These are phyloP conservation scores for Gamarada debralockiae DNA, from an alignment of 495 filamentous ascomycete genomes.

Conservation along the genomic window DNA sequence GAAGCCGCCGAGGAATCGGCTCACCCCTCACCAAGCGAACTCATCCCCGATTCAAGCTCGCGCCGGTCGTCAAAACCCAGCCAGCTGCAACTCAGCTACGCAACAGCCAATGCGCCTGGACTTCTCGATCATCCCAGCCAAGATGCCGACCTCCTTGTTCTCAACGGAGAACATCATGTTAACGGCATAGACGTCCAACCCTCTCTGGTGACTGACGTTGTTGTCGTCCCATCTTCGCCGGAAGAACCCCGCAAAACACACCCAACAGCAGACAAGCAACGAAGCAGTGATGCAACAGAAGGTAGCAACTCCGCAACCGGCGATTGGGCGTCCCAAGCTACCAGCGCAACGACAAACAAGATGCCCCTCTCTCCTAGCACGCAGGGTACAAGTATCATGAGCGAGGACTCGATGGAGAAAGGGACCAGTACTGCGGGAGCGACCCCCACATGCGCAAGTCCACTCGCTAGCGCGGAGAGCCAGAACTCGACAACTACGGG, in stretches of 20 bases:
- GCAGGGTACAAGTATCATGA: conserved; percentile 53
- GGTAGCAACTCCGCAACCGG: conserved; percentile 39
- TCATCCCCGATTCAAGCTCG: conserved; percentile 3
- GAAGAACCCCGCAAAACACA: conserved; percentile 18
- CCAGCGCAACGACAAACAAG: conserved; percentile 51
- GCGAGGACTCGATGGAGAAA: conserved; percentile 36
- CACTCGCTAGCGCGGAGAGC: background rate
- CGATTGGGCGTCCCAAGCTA: conserved; percentile 51
- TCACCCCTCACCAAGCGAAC: conserved; percentile 8
- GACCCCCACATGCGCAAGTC: conserved; percentile 9
- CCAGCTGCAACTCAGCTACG: conserved; percentile 17
- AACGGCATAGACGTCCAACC: conserved; percentile 11
- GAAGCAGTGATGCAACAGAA: conserved; percentile 49
- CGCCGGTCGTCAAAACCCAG: conserved; percentile 12
- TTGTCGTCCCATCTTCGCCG: conserved; percentile 9
- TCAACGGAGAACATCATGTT: conserved; percentile 3
- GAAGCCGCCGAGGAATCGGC: background rate
- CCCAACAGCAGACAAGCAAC: conserved; percentile 33
- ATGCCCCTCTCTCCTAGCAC: conserved; percentile 56
- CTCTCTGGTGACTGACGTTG: conserved; percentile 19
- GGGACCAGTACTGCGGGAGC: background rate
- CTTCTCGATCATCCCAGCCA: conserved; percentile 10
- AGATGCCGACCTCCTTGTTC: background rate
- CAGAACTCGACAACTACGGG: background rate
- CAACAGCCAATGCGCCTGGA: conserved; percentile 14